Evolutionary conservation across 2,329 filamentous ascomycete species (phyloP).

Genomic region (Cladosporium sp.): DNA sequence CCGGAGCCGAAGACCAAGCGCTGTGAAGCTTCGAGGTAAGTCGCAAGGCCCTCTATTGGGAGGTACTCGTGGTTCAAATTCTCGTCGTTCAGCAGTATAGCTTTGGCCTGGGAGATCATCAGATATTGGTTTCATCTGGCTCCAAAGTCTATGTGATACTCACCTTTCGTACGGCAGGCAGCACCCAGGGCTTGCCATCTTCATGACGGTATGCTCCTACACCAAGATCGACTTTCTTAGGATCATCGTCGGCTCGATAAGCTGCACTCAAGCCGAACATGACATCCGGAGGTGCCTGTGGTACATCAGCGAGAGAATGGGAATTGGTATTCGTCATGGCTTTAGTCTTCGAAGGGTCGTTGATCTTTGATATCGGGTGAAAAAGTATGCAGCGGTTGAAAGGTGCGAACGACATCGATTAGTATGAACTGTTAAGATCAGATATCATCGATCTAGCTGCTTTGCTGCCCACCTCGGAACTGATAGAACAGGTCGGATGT

Average conservation of each 20-base stretch:
- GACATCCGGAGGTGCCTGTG: slow-evolving; percentile 84
- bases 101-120: slow-evolving; percentile 67
- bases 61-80: slow-evolving; percentile 96
- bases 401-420: too few species aligned
- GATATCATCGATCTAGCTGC: too few species aligned
- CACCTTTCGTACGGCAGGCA: slow-evolving; percentile 96
- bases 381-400: too few species aligned
- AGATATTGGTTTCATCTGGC: neutral
- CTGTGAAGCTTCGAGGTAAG: slow-evolving; percentile 84
- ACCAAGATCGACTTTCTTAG: slow-evolving; percentile 88
- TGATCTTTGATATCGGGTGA: too few species aligned
- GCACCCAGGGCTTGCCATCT: slow-evolving; percentile 92
- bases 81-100: slow-evolving; percentile 80
- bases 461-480: too few species aligned
- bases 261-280: slow-evolving; percentile 89
- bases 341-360: too few species aligned
- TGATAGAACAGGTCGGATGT: too few species aligned
- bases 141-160: slow-evolving; percentile 18
- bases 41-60: slow-evolving; percentile 81
- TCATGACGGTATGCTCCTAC: slow-evolving; percentile 94
- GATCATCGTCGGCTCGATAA: slow-evolving; percentile 70
- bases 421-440: too few species aligned
- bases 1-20: slow-evolving; percentile 79
- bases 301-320: slow-evolving; percentile 29
- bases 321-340: too few species aligned